A percentile compares a stretch with the other conserved stretches of the same genome.
phyloP scores from a whole-genome alignment of 805 yeast species.

The Yamadazyma philogaea region DNA sequence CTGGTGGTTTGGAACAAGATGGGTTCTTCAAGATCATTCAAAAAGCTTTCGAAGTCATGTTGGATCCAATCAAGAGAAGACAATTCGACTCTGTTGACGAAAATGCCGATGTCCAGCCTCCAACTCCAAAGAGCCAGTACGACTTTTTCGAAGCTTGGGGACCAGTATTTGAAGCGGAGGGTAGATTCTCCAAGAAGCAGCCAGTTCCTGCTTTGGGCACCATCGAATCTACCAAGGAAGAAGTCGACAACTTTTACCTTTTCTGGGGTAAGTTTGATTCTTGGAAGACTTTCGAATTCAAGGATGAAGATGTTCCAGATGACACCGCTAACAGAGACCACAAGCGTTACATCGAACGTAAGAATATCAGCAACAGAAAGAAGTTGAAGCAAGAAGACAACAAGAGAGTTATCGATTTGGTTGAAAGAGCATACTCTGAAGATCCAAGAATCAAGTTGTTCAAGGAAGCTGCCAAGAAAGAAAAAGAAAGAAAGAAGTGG shows the following conservation, averaged over 20 bases:
- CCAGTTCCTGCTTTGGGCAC: conserved; percentile 86
- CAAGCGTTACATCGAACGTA: conserved; percentile 97
- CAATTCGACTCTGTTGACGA: conserved; percentile 96
- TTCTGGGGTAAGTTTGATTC: conserved; percentile 96
- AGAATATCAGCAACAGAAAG: conserved; percentile 93
- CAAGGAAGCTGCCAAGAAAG: conserved; percentile 92
- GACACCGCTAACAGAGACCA: conserved; percentile 99
- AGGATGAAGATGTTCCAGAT: conserved; percentile 99
- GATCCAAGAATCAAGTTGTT: conserved; percentile 94
- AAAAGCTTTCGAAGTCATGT: conserved; percentile 88
- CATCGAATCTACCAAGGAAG: conserved; percentile 62
- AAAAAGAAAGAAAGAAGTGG: conserved; percentile 94
- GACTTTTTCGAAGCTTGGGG: conserved; percentile 93
- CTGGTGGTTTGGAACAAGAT: conserved; percentile 86
- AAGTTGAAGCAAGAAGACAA: conserved; percentile 97
- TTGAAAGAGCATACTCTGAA: conserved; percentile 82
- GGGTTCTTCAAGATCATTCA: conserved; percentile 97
- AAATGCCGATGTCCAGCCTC: conserved; percentile 80
- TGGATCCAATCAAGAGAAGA: conserved; percentile 81
- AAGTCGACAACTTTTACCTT: conserved; percentile 84
- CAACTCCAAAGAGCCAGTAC: conserved; percentile 59
- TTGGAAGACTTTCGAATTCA: conserved; percentile 97
- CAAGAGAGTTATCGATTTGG: conserved; percentile 79
- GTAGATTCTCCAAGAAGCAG: conserved; percentile 86
- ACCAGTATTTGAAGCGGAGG: conserved; percentile 86